phyloP scores from a whole-genome alignment of 2,329 filamentous ascomycete species.

The Dryadomyces quercivorus region DNA sequence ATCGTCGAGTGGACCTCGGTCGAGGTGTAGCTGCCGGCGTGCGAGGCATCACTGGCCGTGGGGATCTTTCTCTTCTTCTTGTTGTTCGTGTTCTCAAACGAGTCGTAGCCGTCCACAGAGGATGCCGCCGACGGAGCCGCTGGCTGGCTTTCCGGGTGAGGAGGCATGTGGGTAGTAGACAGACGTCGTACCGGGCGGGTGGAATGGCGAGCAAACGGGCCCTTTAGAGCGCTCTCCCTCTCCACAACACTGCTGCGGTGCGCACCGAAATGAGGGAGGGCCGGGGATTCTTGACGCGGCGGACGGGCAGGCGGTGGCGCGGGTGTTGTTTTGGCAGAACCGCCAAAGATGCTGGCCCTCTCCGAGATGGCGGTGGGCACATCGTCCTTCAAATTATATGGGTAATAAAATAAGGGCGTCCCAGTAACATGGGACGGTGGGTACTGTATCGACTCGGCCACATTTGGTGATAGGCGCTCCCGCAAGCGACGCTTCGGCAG shows the following conservation, averaged over 20 bases:
- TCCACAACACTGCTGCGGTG: constrained; percentile 46
- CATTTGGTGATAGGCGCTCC: constrained; percentile 75
- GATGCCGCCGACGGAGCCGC: constrained; percentile 51
- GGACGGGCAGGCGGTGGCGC: neutral
- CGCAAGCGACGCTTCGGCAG: constrained; percentile 81
- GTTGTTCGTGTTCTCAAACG: constrained; percentile 96
- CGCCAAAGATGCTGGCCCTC: constrained; percentile 18
- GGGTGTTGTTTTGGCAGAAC: neutral
- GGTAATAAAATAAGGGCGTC: constrained; percentile 66
- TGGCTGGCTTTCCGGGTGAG: constrained; percentile 25
- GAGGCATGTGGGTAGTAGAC: neutral
- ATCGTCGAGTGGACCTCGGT: constrained; percentile 20
- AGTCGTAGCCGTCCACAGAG: constrained; percentile 81
- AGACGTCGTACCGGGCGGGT: neutral
- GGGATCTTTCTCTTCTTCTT: constrained; percentile 99
- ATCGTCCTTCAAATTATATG: constrained; percentile 42
- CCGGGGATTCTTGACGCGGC: neutral
- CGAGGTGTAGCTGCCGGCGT: constrained; percentile 28
- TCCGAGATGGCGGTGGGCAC: constrained; percentile 24
- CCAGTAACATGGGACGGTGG: constrained; percentile 62
- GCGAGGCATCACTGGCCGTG: constrained; percentile 59
- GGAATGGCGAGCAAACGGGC: constrained; percentile 5
- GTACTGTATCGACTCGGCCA: constrained; percentile 70
- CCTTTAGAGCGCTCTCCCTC: constrained; percentile 26
- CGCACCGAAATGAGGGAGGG: neutral